Conservation (phyloP, 1,284 basidiomycete genomes). For the Pseudozyma flocculosa region DNA sequence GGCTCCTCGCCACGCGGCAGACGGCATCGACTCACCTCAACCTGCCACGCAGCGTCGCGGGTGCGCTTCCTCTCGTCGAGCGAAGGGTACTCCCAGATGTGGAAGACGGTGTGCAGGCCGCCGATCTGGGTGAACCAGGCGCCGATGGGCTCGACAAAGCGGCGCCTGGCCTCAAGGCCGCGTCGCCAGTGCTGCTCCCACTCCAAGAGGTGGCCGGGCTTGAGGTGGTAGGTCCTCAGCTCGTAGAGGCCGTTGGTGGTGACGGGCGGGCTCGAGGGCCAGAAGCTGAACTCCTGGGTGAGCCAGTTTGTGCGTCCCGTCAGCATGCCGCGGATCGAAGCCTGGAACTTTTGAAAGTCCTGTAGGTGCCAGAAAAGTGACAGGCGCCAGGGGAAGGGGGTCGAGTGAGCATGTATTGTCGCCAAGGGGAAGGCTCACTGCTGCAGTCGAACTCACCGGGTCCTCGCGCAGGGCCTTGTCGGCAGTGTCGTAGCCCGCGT, state of each 20-base stretch:
- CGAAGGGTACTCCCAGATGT: slow-evolving; percentile 54
- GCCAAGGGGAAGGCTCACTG: no score
- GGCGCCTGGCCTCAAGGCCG: slow-evolving; percentile 51
- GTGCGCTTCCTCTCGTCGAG: slow-evolving; percentile 53
- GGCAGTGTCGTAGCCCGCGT: slow-evolving; percentile 49
- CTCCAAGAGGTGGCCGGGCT: slow-evolving; percentile 51
- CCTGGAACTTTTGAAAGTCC: slow-evolving; percentile 28
- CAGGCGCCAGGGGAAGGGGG: no score
- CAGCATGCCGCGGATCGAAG: slow-evolving; percentile 24
- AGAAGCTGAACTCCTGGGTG: slow-evolving; percentile 55
- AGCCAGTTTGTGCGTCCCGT: slow-evolving; percentile 49
- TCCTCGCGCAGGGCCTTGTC: slow-evolving; percentile 21
- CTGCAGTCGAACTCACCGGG: no score
- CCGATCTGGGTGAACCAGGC: slow-evolving; percentile 56
- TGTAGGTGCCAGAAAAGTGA: no score
- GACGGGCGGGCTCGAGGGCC: slow-evolving; percentile 37
- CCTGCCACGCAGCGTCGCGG: slow-evolving; percentile 54
- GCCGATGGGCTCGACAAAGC: slow-evolving; percentile 53
- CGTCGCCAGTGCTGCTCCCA: slow-evolving; percentile 55
- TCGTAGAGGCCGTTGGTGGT: slow-evolving; percentile 44
- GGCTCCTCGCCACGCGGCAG: no score
- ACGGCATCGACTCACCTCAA: slow-evolving; percentile 42
- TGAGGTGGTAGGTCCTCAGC: slow-evolving; percentile 52
- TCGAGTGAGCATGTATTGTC: no score
- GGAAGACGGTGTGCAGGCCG: slow-evolving; percentile 52